A percentile compares a stretch with the other conserved stretches of the same genome.
phyloP scores from a whole-genome alignment of 2,329 filamentous ascomycete genomes.

The Macroventuria anomochaeta region DNA sequence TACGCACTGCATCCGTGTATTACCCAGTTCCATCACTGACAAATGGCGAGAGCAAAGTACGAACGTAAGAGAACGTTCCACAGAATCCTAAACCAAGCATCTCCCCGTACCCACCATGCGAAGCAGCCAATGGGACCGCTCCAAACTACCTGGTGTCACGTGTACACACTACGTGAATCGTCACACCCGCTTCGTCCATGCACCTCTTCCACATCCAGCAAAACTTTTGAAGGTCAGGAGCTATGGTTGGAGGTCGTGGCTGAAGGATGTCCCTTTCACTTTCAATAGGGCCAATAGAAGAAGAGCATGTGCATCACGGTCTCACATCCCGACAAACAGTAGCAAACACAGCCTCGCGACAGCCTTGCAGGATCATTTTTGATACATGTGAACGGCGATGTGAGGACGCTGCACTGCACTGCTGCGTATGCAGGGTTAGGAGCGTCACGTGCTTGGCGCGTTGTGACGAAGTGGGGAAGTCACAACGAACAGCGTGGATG shows the following conservation, averaged over 20 bases:
- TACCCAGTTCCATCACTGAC: no score
- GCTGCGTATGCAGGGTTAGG: neutral
- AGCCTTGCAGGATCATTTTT: neutral
- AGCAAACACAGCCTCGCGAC: neutral
- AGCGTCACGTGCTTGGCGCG: neutral
- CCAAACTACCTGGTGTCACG: neutral
- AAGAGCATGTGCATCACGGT: neutral
- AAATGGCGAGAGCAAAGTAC: neutral
- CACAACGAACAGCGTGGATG: neutral
- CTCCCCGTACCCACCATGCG: neutral
- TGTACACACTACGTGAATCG: neutral
- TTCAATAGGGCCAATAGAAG: neutral
- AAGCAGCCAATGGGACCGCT: neutral
- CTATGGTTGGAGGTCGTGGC: neutral
- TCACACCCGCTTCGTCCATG: neutral
- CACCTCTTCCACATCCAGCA: neutral
- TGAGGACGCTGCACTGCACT: neutral
- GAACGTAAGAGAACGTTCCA: neutral
- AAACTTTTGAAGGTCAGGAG: neutral
- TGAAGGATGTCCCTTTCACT: constrained; percentile 4
- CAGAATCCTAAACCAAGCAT: neutral
- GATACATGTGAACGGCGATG: neutral
- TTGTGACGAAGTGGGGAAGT: no score
- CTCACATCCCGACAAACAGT: neutral
- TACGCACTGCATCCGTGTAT: no score